phyloP scores from a whole-genome alignment of 2,329 filamentous ascomycete genomes.

The Ampelomyces quisqualis region DNA sequence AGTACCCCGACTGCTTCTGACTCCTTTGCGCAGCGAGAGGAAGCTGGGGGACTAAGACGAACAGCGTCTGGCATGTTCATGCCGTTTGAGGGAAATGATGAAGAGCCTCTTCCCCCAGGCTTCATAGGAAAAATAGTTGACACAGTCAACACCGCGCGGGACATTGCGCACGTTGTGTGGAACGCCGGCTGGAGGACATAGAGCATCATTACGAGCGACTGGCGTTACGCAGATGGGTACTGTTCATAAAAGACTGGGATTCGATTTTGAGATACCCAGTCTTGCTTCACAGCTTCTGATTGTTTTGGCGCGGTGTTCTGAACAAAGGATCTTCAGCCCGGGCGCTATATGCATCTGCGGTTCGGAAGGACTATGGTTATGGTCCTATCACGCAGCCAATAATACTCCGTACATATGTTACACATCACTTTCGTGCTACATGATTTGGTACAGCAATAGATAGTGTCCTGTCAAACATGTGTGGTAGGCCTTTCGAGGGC shows the following conservation, averaged over 20 bases:
- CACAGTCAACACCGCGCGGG: conserved; percentile 66
- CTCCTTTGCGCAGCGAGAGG: conserved; percentile 22
- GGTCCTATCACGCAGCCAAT: conserved; percentile 9
- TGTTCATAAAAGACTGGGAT: conserved; percentile 18
- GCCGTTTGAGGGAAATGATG: conserved; percentile 76
- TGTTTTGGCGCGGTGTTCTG: conserved; percentile 21
- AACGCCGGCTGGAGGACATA: conserved; percentile 63
- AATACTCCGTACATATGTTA: conserved; percentile 17
- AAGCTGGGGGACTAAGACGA: conserved; percentile 63
- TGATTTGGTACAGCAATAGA: background rate
- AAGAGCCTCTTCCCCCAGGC: conserved; percentile 57
- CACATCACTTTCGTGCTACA: background rate
- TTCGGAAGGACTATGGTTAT: conserved; percentile 16
- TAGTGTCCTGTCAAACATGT: background rate
- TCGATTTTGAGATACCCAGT: conserved; percentile 18
- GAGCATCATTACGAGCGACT: conserved; percentile 24
- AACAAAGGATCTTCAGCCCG: conserved; percentile 9
- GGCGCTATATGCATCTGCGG: conserved; percentile 19
- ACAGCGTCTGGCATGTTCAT: conserved; percentile 90
- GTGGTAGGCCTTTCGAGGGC: background rate
- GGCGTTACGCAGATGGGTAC: conserved; percentile 27
- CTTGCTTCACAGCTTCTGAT: conserved; percentile 12
- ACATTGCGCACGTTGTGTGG: conserved; percentile 67
- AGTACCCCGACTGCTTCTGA: conserved; percentile 39
- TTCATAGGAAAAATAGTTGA: conserved; percentile 79